These are phyloP conservation scores for Tripterygium wilfordii DNA, from an alignment of 177 flowering plant species.

Conservation along the genomic window DNA sequence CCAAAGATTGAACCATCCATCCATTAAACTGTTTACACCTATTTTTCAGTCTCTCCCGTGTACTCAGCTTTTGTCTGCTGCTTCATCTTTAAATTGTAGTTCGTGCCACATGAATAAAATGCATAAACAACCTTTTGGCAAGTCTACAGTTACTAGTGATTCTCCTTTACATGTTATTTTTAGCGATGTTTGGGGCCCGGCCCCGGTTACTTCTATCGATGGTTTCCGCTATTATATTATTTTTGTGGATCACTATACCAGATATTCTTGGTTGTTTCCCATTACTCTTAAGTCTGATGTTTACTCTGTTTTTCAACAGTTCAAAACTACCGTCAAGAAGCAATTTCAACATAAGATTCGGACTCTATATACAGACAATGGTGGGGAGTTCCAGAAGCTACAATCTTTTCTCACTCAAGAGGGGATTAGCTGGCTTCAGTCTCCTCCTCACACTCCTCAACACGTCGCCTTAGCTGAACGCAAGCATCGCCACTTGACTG, in stretches of 20 bases:
- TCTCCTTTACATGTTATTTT: background rate
- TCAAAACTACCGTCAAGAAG: background rate
- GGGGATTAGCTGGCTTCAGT: too few species aligned
- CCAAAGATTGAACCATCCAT: background rate
- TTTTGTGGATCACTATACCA: background rate
- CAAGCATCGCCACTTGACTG: too few species aligned
- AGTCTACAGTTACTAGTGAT: too few species aligned
- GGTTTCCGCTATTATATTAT: background rate
- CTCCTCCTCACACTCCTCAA: too few species aligned
- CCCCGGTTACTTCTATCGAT: background rate
- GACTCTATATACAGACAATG: too few species aligned
- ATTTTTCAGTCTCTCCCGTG: too few species aligned
- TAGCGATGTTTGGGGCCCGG: background rate
- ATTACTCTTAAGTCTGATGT: background rate
- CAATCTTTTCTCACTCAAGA: too few species aligned
- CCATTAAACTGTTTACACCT: too few species aligned
- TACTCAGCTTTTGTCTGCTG: background rate
- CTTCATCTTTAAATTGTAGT: background rate
- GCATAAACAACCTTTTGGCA: background rate
- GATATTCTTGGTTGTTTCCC: background rate
- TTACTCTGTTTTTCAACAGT: background rate
- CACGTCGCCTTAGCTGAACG: too few species aligned
- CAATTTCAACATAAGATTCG: background rate
- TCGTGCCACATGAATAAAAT: background rate
- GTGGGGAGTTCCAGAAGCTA: too few species aligned